Percentiles rank a stretch among this genome's conserved stretches.
These are phyloP conservation scores for Euphrasia arctica DNA, from an alignment of 305 asterid genomes.

Conservation along the genomic window DNA sequence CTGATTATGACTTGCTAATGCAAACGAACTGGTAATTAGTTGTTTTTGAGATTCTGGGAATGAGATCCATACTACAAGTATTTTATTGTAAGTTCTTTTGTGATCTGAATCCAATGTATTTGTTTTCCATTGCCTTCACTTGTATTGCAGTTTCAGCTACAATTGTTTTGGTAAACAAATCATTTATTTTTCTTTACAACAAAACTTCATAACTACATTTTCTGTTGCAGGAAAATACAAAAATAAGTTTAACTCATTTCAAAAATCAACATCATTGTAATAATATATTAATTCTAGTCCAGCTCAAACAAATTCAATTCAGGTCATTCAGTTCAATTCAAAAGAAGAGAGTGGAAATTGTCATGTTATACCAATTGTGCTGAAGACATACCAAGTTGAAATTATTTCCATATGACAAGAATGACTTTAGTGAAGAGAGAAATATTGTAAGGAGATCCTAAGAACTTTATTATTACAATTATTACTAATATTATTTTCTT, in stretches of 20 bases:
- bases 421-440: background rate
- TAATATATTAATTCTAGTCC: too few relatives aligned
- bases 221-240: background rate
- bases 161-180: too few relatives aligned
- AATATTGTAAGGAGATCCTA: background rate
- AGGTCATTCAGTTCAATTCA: too few relatives aligned
- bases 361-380: background rate
- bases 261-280: too few relatives aligned
- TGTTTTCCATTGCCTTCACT: background rate
- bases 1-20: background rate
- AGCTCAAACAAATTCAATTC: too few relatives aligned
- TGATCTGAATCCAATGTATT: background rate
- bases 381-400: background rate
- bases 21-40: background rate
- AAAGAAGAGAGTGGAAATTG: background rate
- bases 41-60: background rate
- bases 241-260: background rate
- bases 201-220: too few relatives aligned
- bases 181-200: background rate
- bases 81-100: background rate
- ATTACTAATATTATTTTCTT: background rate
- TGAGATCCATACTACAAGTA: background rate
- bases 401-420: background rate
- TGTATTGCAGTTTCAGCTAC: background rate
- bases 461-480: background rate